Evolutionary conservation across 345 rosid species (phyloP), one percentile per base, ranked within the genome.

Genomic region (Eucalyptus erythrocorys): DNA sequence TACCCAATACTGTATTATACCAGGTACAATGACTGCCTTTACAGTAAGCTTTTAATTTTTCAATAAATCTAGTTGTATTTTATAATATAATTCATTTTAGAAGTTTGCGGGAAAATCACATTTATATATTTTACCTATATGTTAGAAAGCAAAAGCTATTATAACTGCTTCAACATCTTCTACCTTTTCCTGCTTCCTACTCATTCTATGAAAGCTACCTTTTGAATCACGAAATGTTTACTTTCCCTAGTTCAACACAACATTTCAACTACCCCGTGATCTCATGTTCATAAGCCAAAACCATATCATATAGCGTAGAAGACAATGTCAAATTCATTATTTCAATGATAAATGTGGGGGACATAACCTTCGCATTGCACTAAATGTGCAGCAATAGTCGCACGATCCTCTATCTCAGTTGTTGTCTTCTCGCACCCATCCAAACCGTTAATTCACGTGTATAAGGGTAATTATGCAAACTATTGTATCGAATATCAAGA

Each of bases 391-490:
- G 80, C 26, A 68, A 68, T 40, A 68, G 10, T 68, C 6, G 2
- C 13, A 1, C 2, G 80, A 34, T 68, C 80, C 80, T 16, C 24
- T 34, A 17, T 68, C 13, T 40, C 7, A 3, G 24, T 17, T 16
- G 24, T 10, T 68, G 81, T 68, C 43, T 68, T 68, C 81, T 64
- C 10, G 21, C 37, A 2, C 16, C 37, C 37, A n/a, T n/a, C 76
- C 2, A 4, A 64, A 64, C 76, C 10, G 0, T n/a, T n/a, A 64
- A 64, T n/a, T 15, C 37, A 64, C 0, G 0, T 14, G 17, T 14
- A 0, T 64, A n/a, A 64, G 19, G 76, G 76, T n/a, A 64, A 64
- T 64, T 64, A 19, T 64, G 71, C 71, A 64, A 64, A n/a, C 19
- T n/a, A 13, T 64, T 14, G 1, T 61, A 61, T 64, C 1, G 7